These are phyloP conservation scores for Ogataea wickerhamii DNA, from an alignment of 805 yeast genomes.

Conservation along the genomic window DNA sequence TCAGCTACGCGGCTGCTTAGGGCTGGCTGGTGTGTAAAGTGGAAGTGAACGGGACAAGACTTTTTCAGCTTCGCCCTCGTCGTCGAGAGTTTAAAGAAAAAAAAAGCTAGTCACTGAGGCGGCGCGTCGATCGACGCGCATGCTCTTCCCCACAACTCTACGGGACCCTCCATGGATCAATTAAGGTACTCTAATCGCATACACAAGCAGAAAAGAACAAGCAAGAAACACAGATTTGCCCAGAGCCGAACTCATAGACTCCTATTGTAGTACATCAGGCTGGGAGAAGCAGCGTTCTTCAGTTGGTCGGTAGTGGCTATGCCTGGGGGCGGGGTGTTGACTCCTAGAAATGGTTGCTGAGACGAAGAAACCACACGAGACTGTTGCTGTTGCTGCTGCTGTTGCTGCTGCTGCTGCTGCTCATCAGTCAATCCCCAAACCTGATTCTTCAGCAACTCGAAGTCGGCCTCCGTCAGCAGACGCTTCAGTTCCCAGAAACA, in stretches of 20 bases:
- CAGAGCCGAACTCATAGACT: no score
- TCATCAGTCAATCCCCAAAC: conserved; percentile 32
- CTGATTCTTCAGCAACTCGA: conserved; percentile 23
- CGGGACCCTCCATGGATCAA: background rate
- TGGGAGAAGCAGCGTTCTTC: conserved; percentile 21
- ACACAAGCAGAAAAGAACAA: no score
- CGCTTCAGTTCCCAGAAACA: conserved; percentile 57
- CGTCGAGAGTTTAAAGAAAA: conserved; percentile 1
- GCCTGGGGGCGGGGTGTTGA: conserved; percentile 19
- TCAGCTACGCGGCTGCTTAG: background rate
- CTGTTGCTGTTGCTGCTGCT: conserved; percentile 6
- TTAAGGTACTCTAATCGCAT: no score
- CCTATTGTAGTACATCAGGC: conserved; percentile 20
- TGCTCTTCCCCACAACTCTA: background rate
- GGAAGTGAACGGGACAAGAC: no score
- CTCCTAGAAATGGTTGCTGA: conserved; percentile 9
- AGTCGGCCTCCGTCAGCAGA: conserved; percentile 18
- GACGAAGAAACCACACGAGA: conserved; percentile 5
- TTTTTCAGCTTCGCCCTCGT: conserved; percentile 2
- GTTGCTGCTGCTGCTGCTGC: conserved; percentile 1
- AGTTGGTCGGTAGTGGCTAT: conserved; percentile 17
- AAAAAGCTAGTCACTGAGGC: background rate
- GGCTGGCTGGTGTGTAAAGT: background rate
- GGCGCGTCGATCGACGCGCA: background rate
- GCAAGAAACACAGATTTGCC: no score